Conservation (phyloP, 441 rosid genomes). For the Aquilaria agallochum region DNA sequence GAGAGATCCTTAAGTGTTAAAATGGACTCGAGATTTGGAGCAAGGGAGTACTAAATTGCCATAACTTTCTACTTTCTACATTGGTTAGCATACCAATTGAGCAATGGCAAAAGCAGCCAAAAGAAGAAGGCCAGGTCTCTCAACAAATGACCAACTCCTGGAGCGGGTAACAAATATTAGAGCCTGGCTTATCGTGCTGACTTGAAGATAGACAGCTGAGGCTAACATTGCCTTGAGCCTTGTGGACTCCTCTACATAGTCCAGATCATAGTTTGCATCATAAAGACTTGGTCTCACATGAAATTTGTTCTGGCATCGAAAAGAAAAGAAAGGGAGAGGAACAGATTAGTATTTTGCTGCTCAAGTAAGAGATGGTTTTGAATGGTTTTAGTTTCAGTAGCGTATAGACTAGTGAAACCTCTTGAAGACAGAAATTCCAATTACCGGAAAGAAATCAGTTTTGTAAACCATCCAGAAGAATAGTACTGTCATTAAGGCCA, state of each 20-base stretch:
- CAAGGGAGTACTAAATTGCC: too few relatives aligned
- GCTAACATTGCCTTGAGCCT: slow-evolving; percentile 16
- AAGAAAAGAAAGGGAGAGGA: too few relatives aligned
- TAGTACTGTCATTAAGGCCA: slow-evolving; percentile 36
- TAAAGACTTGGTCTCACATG: slow-evolving; percentile 49
- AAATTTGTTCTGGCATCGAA: slow-evolving; percentile 41
- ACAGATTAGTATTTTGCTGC: too few relatives aligned
- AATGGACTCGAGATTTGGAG: too few relatives aligned
- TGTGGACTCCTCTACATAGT: neutral
- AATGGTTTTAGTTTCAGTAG: neutral
- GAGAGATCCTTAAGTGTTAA: too few relatives aligned
- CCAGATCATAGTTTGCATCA: slow-evolving; percentile 21
- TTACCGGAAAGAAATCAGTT: slow-evolving; percentile 38
- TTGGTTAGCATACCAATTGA: slow-evolving; percentile 33
- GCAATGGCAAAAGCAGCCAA: slow-evolving; percentile 46
- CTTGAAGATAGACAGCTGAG: slow-evolving; percentile 50
- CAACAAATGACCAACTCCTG: slow-evolving; percentile 46
- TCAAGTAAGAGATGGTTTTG: slow-evolving; percentile 1
- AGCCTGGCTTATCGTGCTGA: slow-evolving; percentile 60
- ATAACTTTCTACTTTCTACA: neutral
- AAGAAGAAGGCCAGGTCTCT: slow-evolving; percentile 54
- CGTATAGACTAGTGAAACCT: neutral
- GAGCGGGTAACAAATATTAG: slow-evolving; percentile 53
- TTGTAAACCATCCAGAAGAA: slow-evolving; percentile 36
- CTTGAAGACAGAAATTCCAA: neutral